Conservation (phyloP, 805 yeast genomes). For the Starmerella davenportii region DNA sequence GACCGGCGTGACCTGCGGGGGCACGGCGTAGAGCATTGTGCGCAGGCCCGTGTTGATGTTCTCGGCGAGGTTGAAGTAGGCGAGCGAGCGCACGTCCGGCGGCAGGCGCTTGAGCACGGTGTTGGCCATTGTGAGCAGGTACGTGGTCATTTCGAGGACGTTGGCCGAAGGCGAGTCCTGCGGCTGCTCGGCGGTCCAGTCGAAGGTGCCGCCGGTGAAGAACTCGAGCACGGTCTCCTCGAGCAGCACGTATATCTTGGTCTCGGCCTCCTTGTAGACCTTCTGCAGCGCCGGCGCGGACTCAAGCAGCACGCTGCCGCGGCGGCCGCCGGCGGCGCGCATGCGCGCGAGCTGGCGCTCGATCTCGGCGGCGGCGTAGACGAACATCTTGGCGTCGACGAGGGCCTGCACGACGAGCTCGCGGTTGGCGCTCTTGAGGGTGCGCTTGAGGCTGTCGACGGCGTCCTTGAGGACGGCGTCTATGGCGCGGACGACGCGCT, state of each 20-base stretch:
- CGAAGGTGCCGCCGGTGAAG: constrained; percentile 68
- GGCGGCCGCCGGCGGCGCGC: constrained; percentile 21
- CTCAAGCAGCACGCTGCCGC: constrained; percentile 29
- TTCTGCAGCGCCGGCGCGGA: constrained; percentile 39
- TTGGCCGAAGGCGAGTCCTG: constrained; percentile 47
- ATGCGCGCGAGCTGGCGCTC: constrained; percentile 27
- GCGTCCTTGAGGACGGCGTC: constrained; percentile 54
- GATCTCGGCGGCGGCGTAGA: constrained; percentile 54
- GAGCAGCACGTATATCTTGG: constrained; percentile 61
- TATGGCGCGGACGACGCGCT: constrained; percentile 39
- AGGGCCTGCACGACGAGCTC: constrained; percentile 81
- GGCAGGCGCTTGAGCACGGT: constrained; percentile 75
- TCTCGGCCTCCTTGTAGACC: constrained; percentile 57
- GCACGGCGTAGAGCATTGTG: constrained; percentile 36
- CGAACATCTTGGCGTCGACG: constrained; percentile 73
- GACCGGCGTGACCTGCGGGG: constrained; percentile 35
- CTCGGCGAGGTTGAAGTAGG: constrained; percentile 78
- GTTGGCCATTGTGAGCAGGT: constrained; percentile 65
- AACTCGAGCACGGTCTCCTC: constrained; percentile 65
- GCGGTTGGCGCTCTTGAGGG: constrained; percentile 54
- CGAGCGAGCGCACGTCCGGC: constrained; percentile 50
- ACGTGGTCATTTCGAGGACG: constrained; percentile 69
- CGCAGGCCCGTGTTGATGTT: constrained; percentile 57
- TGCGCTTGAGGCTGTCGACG: constrained; percentile 42
- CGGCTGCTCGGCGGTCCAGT: constrained; percentile 45